phyloP scores from a whole-genome alignment of 192 early-diverging fungal species.

The Endogone sp. region DNA sequence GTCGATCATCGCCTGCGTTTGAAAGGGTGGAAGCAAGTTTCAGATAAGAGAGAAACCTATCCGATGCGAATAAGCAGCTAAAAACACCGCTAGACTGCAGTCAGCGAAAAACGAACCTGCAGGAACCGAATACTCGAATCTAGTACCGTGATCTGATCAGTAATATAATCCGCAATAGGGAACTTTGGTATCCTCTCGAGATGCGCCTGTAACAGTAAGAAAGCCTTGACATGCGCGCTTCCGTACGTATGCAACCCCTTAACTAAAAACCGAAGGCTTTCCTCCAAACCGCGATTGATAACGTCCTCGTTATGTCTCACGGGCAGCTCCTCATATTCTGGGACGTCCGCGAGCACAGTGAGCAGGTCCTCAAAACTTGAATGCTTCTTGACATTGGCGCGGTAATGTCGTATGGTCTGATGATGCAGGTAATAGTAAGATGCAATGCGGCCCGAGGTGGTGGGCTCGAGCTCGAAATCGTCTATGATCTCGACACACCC shows the following conservation, averaged over 20 bases:
- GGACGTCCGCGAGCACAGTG: conserved; percentile 72
- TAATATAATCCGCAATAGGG: conserved; percentile 86
- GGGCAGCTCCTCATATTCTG: conserved; percentile 89
- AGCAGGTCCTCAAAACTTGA: conserved; percentile 61
- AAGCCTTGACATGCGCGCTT: conserved; percentile 88
- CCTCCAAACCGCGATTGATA: conserved; percentile 79
- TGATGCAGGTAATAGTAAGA: conserved; percentile 92
- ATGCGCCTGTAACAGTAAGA: conserved; percentile 87
- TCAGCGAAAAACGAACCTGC: conserved; percentile 41
- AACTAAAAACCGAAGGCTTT: conserved; percentile 63
- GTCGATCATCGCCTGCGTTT: conserved; percentile 85
- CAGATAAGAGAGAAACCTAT: background rate
- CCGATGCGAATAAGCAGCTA: too few species aligned
- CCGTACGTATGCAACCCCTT: conserved; percentile 57
- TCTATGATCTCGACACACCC: conserved; percentile 70
- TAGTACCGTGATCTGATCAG: conserved; percentile 87
- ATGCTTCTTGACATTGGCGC: conserved; percentile 45
- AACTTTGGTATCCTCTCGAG: conserved; percentile 67
- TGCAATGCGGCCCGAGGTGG: conserved; percentile 76
- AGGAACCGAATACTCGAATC: conserved; percentile 90
- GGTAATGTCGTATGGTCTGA: conserved; percentile 70
- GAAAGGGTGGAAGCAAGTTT: background rate
- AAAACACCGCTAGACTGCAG: too few species aligned
- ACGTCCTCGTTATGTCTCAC: conserved; percentile 95
- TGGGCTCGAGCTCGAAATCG: conserved; percentile 65